Evolutionary conservation across 305 asterid genomes (phyloP).

Genomic region (Plantago lanceolata): DNA sequence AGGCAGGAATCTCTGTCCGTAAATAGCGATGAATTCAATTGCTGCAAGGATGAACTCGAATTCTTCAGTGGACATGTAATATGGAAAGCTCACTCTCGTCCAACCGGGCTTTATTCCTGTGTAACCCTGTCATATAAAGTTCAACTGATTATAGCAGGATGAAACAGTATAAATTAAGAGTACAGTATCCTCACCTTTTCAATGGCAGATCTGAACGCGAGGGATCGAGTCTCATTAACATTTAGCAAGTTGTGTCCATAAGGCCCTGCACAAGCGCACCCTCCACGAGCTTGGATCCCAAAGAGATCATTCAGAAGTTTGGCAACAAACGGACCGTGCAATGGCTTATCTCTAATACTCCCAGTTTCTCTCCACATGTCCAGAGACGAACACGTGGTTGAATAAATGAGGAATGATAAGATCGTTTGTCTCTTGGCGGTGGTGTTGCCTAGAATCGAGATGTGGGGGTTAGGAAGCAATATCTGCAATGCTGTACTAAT

Average conservation of each 20-base stretch:
- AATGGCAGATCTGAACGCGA: constrained; percentile 34
- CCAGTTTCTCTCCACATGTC: constrained; percentile 30
- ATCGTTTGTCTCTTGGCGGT: constrained; percentile 41
- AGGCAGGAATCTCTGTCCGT: constrained; percentile 62
- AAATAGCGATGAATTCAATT: constrained; percentile 47
- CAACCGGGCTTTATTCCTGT: constrained; percentile 66
- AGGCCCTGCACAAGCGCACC: constrained; percentile 76
- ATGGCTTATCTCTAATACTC: constrained; percentile 34
- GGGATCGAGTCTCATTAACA: constrained; percentile 33
- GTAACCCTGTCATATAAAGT: constrained; percentile 36
- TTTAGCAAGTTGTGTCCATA: constrained; percentile 56
- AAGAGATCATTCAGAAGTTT: constrained; percentile 59
- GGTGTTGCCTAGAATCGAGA: constrained; percentile 45
- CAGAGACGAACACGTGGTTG: constrained; percentile 24
- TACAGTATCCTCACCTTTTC: constrained; percentile 32
- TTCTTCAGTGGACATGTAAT: constrained; percentile 65
- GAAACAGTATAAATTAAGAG: not conserved
- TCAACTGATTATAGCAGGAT: too few relatives aligned
- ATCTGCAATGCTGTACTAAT: constrained; percentile 38
- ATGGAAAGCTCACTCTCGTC: constrained; percentile 74
- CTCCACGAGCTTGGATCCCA: constrained; percentile 74
- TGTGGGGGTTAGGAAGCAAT: constrained; percentile 34
- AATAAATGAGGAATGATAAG: constrained; percentile 42
- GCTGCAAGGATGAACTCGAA: constrained; percentile 50
- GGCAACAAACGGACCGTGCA: constrained; percentile 57